phyloP scores from a whole-genome alignment of 371 early-diverging fungal species.

The Mortierella sp. region DNA sequence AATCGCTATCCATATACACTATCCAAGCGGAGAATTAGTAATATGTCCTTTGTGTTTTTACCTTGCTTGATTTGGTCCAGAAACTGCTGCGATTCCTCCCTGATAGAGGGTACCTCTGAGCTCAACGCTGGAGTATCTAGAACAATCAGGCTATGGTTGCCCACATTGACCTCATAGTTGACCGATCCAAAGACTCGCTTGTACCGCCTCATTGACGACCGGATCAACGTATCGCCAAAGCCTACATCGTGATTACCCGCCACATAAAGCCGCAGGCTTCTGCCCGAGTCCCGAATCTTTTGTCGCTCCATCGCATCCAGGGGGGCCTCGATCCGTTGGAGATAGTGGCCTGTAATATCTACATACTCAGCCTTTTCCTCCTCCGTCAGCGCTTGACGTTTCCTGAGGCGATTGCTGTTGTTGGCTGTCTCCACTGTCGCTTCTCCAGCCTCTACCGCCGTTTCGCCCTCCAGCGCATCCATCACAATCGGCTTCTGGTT shows the following conservation, averaged over 20 bases:
- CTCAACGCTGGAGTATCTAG: conserved; percentile 86
- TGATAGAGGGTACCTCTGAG: conserved; percentile 59
- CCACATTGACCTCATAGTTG: conserved; percentile 71
- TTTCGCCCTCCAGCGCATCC: conserved; percentile 13
- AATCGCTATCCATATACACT: not conserved
- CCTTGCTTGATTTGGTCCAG: conserved; percentile 57
- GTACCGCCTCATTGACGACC: conserved; percentile 67
- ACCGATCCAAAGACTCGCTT: conserved; percentile 73
- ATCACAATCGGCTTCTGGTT: conserved; percentile 35
- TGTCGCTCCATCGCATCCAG: conserved; percentile 10
- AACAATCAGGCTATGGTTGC: conserved; percentile 75
- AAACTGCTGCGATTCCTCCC: conserved; percentile 65
- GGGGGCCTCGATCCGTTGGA: conserved; percentile 25
- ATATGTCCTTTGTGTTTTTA: conserved; percentile 3
- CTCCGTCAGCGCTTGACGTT: not conserved
- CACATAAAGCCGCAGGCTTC: conserved; percentile 58
- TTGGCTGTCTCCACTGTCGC: conserved; percentile 52
- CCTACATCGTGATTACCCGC: conserved; percentile 97
- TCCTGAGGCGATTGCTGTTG: conserved; percentile 76
- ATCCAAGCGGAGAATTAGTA: not conserved
- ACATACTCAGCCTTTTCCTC: not conserved
- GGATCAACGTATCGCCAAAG: conserved; percentile 80
- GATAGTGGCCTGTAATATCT: conserved; percentile 24
- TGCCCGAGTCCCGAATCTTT: conserved; percentile 22
- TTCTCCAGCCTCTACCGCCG: conserved; percentile 66